Evolutionary conservation across 495 filamentous ascomycete species (phyloP), one percentile per base, ranked within the genome.

Genomic region (Ascobolus immersus): DNA sequence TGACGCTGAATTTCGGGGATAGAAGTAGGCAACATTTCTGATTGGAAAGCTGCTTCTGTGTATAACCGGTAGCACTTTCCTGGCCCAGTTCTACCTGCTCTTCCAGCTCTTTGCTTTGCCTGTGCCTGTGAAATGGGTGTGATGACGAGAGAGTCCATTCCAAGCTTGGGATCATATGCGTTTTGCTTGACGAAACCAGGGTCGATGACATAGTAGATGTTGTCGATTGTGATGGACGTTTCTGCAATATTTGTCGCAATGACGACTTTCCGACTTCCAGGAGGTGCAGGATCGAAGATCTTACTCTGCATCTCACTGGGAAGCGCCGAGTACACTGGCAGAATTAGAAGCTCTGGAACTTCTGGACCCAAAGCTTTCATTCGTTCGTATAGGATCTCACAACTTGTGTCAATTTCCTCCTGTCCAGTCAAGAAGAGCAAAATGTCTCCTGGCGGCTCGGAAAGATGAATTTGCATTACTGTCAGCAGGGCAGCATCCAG

Each of bases 231-330:
- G 43, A 99, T 84, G 11, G 77, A 89, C 0, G 86, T 99, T 47
- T 99, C 86, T 0, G 86, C 86, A 47, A 99, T 99, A 42, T 99
- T 99, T 12, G 86, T 99, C 2, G 86, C 89, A 50, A 99, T 91
- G 32, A 99, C 77, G 11, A 93, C 80, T 54, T 99, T 99, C 34
- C 86, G 63, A 28, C 69, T 74, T 22, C 86, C 86, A 12, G 72
- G 64, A 4, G 84, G 79, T 13, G 89, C 76, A 11, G 82, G 81
- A 17, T 94, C 86, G 49, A 99, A 99, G 30, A 94, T 89, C 37
- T 61, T 65, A 46, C 75, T 84, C 46, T 93, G 86, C 63, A 91
- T 80, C 55, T 99, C 86, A 44, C 69, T 78, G 0, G 82, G 82
- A 21, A 93, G 62, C 2, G 78, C 76, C 23, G 78, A 82, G 51